A percentile compares a stretch with the other conserved stretches of the same genome.
These are phyloP conservation scores for Ormosia semicastrata DNA, from an alignment of 306 rosid species.

Conservation along the genomic window DNA sequence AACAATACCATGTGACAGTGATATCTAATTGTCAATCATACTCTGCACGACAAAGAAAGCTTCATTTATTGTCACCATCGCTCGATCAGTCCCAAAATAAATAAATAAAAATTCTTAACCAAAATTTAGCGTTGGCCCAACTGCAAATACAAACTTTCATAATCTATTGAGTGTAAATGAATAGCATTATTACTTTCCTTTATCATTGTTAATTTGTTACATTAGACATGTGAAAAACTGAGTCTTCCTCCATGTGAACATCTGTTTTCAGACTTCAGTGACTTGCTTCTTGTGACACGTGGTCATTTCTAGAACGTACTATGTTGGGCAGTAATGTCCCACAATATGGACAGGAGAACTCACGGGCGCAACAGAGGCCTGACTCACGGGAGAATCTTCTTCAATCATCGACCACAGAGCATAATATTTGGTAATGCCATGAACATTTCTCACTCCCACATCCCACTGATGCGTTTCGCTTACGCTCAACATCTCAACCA, in stretches of 20 bases:
- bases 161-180: too few species aligned
- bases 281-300: neutral
- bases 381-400: constrained; percentile 37
- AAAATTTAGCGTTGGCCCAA: too few species aligned
- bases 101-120: too few species aligned
- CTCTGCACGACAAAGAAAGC: too few species aligned
- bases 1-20: too few species aligned
- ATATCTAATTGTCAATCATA: too few species aligned
- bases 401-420: constrained; percentile 17
- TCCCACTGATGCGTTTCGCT: neutral
- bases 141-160: too few species aligned
- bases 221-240: neutral
- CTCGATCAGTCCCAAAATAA: too few species aligned
- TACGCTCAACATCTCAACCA: neutral
- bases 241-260: neutral
- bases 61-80: too few species aligned
- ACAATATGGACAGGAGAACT: constrained; percentile 22
- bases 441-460: neutral
- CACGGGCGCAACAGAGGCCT: constrained; percentile 38
- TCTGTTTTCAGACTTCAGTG: neutral
- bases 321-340: constrained; percentile 27
- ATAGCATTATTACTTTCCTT: too few species aligned
- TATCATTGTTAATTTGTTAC: too few species aligned
- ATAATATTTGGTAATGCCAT: neutral
- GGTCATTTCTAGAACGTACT: constrained; percentile 25